Base-by-base conservation (phyloP, 352 stramenopile species). In the Saprolegnia diclina region DNA sequence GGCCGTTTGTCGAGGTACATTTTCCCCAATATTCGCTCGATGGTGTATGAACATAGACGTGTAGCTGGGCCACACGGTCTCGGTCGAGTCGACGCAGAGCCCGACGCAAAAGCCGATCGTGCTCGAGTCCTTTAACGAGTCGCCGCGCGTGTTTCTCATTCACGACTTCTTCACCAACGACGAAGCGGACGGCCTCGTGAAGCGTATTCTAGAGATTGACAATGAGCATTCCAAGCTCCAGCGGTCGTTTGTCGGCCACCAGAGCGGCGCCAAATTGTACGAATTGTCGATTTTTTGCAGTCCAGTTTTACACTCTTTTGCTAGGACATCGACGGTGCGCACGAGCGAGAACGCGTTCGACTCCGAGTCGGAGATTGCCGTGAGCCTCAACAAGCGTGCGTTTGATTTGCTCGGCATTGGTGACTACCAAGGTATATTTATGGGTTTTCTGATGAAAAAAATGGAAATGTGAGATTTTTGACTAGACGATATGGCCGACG, bases 361-460 rank as follows among this genome's bases (percentile, higher is more conserved):
- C 53, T 69, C 75, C n/a, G 55, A 37, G 26, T 78, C 72, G 4
- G 18, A 62, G 21, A 56, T 74, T 22, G 59, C 77, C 18, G 55
- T 78, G n/a, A 48, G 37, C 11, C 44, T 85, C 35, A 79, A 81
- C 40, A 64, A 71, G 50, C 71, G 82, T 13, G 77, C 76, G 54
- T 89, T 90, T 70, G 63, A 85, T 24, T 56, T 85, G 56, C 76
- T 92, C 45, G 79, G 85, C 38, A 85, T 93, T 65, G 74, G 80
- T 65, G 70, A 71, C 48, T 96, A 91, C 68, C 61, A 75, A 38
- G 85, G 94, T 66, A 53, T 6, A 5, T 56, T 24, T 7, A 37
- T 56, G 19, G 18, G 13, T 55, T n/a, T 54, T 5, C 9, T 9
- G 5, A 5, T 59, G 52, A 42, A 40, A 59, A 59, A 16, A n/a